Conservation (phyloP, 1,139 yeast species). For the Lipomyces yarrowii region DNA sequence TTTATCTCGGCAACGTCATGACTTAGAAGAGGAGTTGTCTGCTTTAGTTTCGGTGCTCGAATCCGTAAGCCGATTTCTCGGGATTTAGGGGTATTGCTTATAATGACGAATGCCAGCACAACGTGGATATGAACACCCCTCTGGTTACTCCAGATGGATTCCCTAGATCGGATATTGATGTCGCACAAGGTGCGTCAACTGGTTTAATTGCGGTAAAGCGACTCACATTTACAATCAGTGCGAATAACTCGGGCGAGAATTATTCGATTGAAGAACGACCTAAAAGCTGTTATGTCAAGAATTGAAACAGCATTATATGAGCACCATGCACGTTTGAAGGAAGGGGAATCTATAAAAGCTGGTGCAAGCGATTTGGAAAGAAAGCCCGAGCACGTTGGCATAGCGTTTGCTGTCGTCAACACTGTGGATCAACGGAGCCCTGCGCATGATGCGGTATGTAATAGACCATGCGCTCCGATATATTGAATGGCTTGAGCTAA, state of each 20-base stretch:
- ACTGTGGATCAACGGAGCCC: conserved; percentile 53
- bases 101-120: conserved; percentile 35
- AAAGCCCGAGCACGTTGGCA: conserved; percentile 46
- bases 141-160: conserved; percentile 74
- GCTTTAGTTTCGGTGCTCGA: conserved; percentile 38
- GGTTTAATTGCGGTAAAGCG: not conserved
- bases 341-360: conserved; percentile 2
- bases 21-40: conserved; percentile 38
- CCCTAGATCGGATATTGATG: conserved; percentile 84
- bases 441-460: conserved; percentile 46
- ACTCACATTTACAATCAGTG: conserved; percentile 29
- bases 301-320: conserved; percentile 52
- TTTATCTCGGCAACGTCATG: conserved; percentile 33
- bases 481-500: not conserved
- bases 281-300: conserved; percentile 52
- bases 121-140: conserved; percentile 64
- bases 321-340: conserved; percentile 43
- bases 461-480: no score
- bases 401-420: conserved; percentile 37
- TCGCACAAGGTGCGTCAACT: conserved; percentile 47
- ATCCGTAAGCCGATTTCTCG: conserved; percentile 33
- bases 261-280: conserved; percentile 70
- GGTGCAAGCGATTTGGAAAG: conserved; percentile 36
- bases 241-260: conserved; percentile 67
- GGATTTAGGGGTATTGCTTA: not conserved